phyloP scores from a whole-genome alignment of 164 flowering plant genomes.

The Sedum album region DNA sequence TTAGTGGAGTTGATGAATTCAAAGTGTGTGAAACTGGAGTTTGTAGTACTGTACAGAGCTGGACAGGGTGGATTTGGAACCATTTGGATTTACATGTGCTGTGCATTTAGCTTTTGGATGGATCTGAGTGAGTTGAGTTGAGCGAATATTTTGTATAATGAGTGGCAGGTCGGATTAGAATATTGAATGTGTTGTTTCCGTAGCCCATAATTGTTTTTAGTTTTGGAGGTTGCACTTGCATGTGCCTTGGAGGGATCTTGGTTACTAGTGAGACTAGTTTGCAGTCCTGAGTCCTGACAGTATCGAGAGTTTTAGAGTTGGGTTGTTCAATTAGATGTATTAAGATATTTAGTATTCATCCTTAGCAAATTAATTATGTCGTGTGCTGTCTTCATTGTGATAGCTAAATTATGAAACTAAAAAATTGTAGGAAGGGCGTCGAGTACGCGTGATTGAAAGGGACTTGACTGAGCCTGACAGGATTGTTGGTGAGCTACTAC shows the following conservation, averaged over 20 bases:
- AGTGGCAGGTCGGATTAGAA: background rate
- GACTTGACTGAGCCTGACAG: slow-evolving; percentile 87
- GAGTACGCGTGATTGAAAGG: slow-evolving; percentile 81
- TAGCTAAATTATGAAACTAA: slow-evolving; percentile 2
- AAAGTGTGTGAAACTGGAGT: background rate
- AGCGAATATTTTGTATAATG: background rate
- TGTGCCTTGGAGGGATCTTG: background rate
- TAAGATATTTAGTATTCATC: background rate
- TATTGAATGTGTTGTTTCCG: background rate
- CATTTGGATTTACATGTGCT: too few species aligned
- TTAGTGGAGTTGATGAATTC: background rate
- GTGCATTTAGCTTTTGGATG: too few species aligned
- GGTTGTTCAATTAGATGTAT: background rate
- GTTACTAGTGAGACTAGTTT: background rate
- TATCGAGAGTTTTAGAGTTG: background rate
- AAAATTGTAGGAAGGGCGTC: slow-evolving; percentile 65
- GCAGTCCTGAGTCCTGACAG: background rate
- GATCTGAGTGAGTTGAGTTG: background rate
- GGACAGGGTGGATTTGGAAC: background rate
- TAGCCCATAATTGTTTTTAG: background rate
- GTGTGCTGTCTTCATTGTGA: background rate
- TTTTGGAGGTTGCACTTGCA: background rate
- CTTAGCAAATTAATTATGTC: background rate
- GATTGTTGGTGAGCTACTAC: slow-evolving; percentile 91
- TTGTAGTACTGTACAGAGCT: background rate